These are phyloP conservation scores for Rubia yunnanensis DNA, from an alignment of 257 asterid species.

Conservation along the genomic window DNA sequence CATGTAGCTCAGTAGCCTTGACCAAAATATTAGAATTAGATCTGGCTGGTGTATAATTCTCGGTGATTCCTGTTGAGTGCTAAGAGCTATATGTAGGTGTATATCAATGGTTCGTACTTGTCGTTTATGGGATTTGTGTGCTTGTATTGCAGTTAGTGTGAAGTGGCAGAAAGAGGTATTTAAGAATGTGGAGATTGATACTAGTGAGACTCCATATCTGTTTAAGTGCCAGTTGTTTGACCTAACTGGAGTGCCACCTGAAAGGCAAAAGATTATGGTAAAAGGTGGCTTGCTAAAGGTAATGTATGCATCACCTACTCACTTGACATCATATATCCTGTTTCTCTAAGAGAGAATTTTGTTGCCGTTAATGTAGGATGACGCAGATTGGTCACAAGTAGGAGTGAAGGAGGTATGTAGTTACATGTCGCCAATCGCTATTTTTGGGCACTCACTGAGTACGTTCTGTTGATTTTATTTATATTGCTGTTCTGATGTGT, in stretches of 20 bases:
- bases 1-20: background rate
- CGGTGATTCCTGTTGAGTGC: background rate
- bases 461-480: background rate
- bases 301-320: constrained; percentile 13
- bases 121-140: background rate
- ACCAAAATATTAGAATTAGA: background rate
- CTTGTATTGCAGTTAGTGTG: constrained; percentile 61
- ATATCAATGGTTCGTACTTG: background rate
- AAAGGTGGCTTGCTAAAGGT: constrained; percentile 98
- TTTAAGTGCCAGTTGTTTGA: constrained; percentile 94
- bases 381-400: constrained; percentile 85
- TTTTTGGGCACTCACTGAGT: background rate
- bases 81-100: background rate
- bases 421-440: constrained; percentile 1
- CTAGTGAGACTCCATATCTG: constrained; percentile 75
- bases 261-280: constrained; percentile 98
- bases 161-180: constrained; percentile 93
- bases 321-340: background rate
- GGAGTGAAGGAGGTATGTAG: constrained; percentile 81
- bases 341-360: background rate
- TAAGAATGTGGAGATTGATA: constrained; percentile 77
- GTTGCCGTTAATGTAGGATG: constrained; percentile 46
- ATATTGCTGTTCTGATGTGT: constrained; percentile 4
- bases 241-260: constrained; percentile 99
- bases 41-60: background rate